Base-by-base conservation (phyloP, 352 stramenopile species). In the Phytophthora pini region DNA sequence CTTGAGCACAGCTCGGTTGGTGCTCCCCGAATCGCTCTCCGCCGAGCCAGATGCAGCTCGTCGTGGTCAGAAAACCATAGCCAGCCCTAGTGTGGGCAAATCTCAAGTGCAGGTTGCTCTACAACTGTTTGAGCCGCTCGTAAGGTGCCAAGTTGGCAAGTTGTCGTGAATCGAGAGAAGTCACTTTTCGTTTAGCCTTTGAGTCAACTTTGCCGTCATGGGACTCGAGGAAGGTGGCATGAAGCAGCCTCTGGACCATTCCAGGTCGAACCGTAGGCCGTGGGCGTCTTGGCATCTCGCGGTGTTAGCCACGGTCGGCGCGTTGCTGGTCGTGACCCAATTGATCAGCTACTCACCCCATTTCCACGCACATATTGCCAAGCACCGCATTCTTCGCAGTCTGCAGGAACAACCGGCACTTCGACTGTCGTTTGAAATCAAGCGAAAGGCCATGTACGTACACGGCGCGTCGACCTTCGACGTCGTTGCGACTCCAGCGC, bases 371-470 rank as follows among this genome's bases (percentile, higher is more conserved):
- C 76, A 79, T 26, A 15, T 82, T 15, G 63, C 76, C 38, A 80
- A 85, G 48, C 74, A 85, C 44, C 68, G 63, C 27, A 70, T 79
- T 65, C 63, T 86, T 22, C 65, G 61, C 1, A 72, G 68, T 29
- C 61, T 85, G 8, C 67, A 80, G 36, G 53, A 70, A 39, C 50
- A 71, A 41, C 68, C 74, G 9, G 72, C 68, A 34, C 63, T 86
- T 39, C 63, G 64, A 24, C 60, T 86, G 9, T 72, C 63, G 1
- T 74, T 83, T 53, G 61, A 67, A 20, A 38, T 82, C 51, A 83
- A 83, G 52, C 72, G 74, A 9, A 77, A 61, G 39, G 61, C 74
- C 38, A 82, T 83, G 74, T 60, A 67, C 50, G 50, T 83, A 1
- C 63, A 82, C 11, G 74, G 74, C 0, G 38, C 50, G 1, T 76